Evolutionary conservation across 805 yeast genomes (phyloP), one percentile per base, ranked within the genome.

Genomic region (Priceomyces medius): DNA sequence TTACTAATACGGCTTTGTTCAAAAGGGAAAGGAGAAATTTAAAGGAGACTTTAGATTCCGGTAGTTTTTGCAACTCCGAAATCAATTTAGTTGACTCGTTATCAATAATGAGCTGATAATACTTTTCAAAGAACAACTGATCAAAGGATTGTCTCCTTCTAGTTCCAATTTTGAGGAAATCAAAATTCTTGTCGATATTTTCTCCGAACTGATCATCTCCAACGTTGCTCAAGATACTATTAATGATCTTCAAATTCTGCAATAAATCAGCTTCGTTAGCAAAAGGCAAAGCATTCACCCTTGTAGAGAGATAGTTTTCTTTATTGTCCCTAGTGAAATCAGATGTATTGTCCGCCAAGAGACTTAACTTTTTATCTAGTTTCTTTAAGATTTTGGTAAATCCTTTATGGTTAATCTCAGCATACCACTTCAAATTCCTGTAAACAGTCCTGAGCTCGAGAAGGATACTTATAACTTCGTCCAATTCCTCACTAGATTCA

Each of bases 381-480:
- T 90, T 90, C 66, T 90, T 90, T 56, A 91, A 70, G 48, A 91
- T 91, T 66, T 90, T 90, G 40, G 81, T 77, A 52, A 89, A 86
- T 0, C 96, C 98, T 46, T 95, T 80, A 56, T 85, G 87, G 68
- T 90, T 90, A 53, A 90, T 77, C 56, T 91, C 97, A 18, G 95
- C 95, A 60, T 79, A 90, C 96, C 97, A 91, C 60, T 87, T 89
- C 57, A 90, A 71, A 61, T 89, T 89, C 43, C 97, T 74, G 46
- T 85, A 79, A 44, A 80, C 80, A 13, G 84, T 74, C 35, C 96
- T 74, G 40, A 88, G 69, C 59, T 89, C 97, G 17, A 88, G 68
- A 28, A 90, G 65, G 14, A 88, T 82, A 17, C 61, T 51, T 34
- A 67, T 58, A 18, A 69, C 58, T 49, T 70, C 75, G 40, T 70